Evolutionary conservation across 768 basidiomycete species (phyloP).

Genomic region (Fomitopsis pulvina): DNA sequence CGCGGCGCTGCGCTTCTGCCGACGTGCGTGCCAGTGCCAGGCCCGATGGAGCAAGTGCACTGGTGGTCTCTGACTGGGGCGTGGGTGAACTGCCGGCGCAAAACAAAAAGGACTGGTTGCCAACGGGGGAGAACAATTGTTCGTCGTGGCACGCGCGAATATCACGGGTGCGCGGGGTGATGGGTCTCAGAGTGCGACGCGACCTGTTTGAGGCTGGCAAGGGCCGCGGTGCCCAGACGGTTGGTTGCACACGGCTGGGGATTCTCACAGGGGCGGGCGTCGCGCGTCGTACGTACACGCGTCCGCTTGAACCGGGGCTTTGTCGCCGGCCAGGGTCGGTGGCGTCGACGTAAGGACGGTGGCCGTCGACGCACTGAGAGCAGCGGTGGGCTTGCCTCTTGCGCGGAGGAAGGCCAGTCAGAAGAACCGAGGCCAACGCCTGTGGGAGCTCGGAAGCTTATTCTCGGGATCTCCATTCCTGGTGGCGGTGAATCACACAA

Average conservation of each 20-base stretch:
- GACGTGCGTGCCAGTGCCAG: too few species aligned
- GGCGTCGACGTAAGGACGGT: background rate
- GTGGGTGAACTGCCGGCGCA: too few species aligned
- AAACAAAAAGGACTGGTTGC: too few species aligned
- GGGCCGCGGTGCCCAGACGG: background rate
- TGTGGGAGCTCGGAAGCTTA: background rate
- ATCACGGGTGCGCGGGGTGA: too few species aligned
- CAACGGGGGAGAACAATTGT: too few species aligned
- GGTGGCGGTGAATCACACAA: background rate
- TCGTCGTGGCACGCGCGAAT: too few species aligned
- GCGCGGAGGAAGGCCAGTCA: background rate
- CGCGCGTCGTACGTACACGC: background rate
- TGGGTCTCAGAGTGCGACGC: background rate
- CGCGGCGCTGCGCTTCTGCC: too few species aligned
- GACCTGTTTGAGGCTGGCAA: background rate
- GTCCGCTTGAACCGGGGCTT: background rate
- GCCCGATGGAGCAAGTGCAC: too few species aligned
- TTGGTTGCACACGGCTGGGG: background rate
- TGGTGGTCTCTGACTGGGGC: too few species aligned
- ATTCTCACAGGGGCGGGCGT: background rate
- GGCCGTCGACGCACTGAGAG: background rate
- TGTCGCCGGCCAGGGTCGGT: background rate
- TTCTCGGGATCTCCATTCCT: background rate
- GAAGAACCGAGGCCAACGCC: background rate
- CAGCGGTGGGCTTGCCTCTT: background rate